Conservation (phyloP, 148 eudicot genomes). For the Fallopia convolvulus region DNA sequence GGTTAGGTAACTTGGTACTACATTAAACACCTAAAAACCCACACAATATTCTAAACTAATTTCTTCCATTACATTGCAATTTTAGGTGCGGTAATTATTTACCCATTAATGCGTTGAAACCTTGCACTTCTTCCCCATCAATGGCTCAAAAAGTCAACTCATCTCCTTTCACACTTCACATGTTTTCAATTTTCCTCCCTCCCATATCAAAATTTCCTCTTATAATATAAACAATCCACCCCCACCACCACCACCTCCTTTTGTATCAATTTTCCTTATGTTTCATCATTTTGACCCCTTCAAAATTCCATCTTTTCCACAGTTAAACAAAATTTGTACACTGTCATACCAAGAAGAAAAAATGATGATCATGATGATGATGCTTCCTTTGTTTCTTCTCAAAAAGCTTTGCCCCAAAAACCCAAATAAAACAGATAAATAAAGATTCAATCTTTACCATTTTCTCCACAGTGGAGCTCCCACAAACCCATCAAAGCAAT, state of each 20-base stretch:
- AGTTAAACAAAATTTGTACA: not conserved
- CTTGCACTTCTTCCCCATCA: not conserved
- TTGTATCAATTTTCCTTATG: not conserved
- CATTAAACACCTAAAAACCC: not conserved
- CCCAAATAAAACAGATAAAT: not conserved
- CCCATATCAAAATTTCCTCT: not conserved
- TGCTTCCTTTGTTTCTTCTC: not conserved
- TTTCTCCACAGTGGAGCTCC: constrained; percentile 8
- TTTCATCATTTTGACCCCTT: constrained; percentile 6
- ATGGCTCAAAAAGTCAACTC: constrained; percentile 4
- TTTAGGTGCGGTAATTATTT: not conserved
- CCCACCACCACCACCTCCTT: not conserved
- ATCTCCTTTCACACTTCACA: constrained; percentile 6
- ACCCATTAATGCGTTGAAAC: constrained; percentile 3
- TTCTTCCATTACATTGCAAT: not conserved
- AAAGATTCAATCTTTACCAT: not conserved
- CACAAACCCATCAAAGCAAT: not conserved
- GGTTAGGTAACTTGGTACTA: too few species aligned
- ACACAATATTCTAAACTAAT: not conserved
- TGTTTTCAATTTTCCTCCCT: not conserved
- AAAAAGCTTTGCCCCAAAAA: not conserved
- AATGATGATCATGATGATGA: not conserved
- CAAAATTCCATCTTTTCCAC: constrained; percentile 4
- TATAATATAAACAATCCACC: not conserved
- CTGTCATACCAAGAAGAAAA: not conserved